Evolutionary conservation across 78 protist genomes (phyloP).

Genomic region (Cavenderia fasciculata): DNA sequence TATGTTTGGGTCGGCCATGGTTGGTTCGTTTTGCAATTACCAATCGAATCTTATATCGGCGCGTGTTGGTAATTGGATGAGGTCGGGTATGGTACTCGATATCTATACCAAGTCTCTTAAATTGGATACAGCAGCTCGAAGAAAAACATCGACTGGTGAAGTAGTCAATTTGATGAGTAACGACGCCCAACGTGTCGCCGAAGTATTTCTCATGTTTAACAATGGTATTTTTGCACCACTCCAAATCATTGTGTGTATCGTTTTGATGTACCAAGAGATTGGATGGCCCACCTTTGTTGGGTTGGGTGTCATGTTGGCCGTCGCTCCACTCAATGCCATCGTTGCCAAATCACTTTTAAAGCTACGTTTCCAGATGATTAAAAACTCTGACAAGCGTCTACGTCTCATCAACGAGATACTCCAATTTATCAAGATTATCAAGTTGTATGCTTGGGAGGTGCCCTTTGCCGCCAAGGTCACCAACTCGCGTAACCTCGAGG

Average conservation of each 20-base stretch:
- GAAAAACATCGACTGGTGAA: conserved; percentile 79
- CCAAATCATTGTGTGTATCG: conserved; percentile 74
- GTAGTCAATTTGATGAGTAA: conserved; percentile 87
- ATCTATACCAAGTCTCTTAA: conserved; percentile 47
- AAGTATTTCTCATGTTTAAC: conserved; percentile 77
- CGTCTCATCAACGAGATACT: conserved; percentile 84
- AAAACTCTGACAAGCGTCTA: conserved; percentile 66
- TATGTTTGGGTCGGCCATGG: conserved; percentile 1
- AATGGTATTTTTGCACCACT: conserved; percentile 68
- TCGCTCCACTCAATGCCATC: conserved; percentile 46
- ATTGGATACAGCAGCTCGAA: conserved; percentile 11
- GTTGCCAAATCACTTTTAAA: background rate
- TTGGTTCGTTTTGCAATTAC: conserved; percentile 34
- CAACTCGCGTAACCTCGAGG: conserved; percentile 34
- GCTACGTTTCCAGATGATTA: conserved; percentile 13
- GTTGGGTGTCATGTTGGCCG: conserved; percentile 4
- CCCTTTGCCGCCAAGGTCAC: background rate
- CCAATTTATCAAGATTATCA: conserved; percentile 84
- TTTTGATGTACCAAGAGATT: conserved; percentile 10
- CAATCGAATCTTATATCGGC: conserved; percentile 51
- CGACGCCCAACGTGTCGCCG: conserved; percentile 86
- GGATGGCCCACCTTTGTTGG: conserved; percentile 56
- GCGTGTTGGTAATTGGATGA: conserved; percentile 55
- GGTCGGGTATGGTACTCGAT: conserved; percentile 18
- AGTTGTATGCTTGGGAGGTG: conserved; percentile 92